These are phyloP conservation scores for Fomitiporia mediterranea DNA, from an alignment of 1,284 basidiomycete genomes.

Conservation along the genomic window DNA sequence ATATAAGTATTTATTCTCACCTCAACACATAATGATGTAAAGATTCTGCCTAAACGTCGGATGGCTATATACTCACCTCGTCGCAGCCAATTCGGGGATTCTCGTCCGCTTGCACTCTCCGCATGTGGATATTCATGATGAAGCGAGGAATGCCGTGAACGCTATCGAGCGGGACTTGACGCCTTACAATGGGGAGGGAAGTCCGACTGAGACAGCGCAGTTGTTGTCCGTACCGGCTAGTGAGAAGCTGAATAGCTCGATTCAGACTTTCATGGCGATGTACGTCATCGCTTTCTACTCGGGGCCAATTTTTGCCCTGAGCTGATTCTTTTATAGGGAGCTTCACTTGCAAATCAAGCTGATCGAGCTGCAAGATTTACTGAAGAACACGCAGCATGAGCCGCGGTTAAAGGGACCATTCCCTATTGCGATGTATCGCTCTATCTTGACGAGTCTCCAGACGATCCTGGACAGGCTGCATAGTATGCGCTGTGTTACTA, in stretches of 20 bases:
- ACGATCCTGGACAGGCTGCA: slow-evolving; percentile 87
- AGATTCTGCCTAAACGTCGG: slow-evolving; percentile 81
- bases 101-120: background rate
- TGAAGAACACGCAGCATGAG: slow-evolving; percentile 88
- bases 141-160: slow-evolving; percentile 26
- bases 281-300: slow-evolving; percentile 29
- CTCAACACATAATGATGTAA: slow-evolving; percentile 1
- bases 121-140: slow-evolving; percentile 27
- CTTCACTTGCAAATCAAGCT: slow-evolving; percentile 89
- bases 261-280: slow-evolving; percentile 90
- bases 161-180: slow-evolving; percentile 14
- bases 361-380: slow-evolving; percentile 74
- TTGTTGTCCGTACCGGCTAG: slow-evolving; percentile 35
- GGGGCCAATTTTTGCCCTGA: slow-evolving; percentile 8
- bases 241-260: slow-evolving; percentile 53
- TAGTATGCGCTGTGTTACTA: slow-evolving; percentile 93
- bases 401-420: slow-evolving; percentile 94
- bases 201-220: slow-evolving; percentile 33
- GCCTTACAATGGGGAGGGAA: slow-evolving; percentile 1
- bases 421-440: slow-evolving; percentile 76
- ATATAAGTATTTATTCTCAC: background rate
- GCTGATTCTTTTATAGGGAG: slow-evolving; percentile 56
- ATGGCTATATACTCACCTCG: slow-evolving; percentile 80
- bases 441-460: slow-evolving; percentile 82
- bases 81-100: slow-evolving; percentile 60